These are phyloP conservation scores for Entonaema liquescens DNA, from an alignment of 495 filamentous ascomycete species.

Conservation along the genomic window DNA sequence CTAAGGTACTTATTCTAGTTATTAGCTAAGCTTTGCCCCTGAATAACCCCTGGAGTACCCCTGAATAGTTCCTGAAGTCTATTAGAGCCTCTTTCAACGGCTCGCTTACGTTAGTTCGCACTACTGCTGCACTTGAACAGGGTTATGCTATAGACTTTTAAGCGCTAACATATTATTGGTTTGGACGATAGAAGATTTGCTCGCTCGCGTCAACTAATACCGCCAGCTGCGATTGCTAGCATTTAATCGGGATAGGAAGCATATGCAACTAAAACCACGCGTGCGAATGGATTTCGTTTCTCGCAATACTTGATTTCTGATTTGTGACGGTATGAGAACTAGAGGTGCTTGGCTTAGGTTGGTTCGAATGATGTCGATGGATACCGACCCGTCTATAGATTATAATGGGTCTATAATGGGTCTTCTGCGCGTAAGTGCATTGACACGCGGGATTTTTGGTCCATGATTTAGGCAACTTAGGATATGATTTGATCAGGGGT, in stretches of 20 bases:
- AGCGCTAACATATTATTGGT: constrained; percentile 25
- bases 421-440: constrained; percentile 10
- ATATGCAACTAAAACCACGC: constrained; percentile 30
- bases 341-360: neutral
- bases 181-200: too few relatives aligned
- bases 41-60: constrained; percentile 8
- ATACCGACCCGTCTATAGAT: constrained; percentile 9
- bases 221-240: constrained; percentile 26
- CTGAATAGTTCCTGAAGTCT: constrained; percentile 13
- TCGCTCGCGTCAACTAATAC: constrained; percentile 23
- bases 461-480: neutral
- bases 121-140: constrained; percentile 14
- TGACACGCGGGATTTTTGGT: constrained; percentile 9
- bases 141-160: neutral
- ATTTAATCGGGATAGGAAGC: neutral
- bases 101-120: constrained; percentile 2
- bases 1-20: constrained; percentile 4
- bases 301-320: constrained; percentile 15
- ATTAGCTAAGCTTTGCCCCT: constrained; percentile 2
- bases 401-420: too few relatives aligned
- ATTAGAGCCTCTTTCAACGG: constrained; percentile 8
- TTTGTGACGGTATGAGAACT: neutral
- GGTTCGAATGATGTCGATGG: constrained; percentile 1
- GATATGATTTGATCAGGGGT: constrained; percentile 6
- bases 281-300: constrained; percentile 15